Base-by-base conservation (phyloP, 495 filamentous ascomycete species). In the Polyplosphaeria fusca region DNA sequence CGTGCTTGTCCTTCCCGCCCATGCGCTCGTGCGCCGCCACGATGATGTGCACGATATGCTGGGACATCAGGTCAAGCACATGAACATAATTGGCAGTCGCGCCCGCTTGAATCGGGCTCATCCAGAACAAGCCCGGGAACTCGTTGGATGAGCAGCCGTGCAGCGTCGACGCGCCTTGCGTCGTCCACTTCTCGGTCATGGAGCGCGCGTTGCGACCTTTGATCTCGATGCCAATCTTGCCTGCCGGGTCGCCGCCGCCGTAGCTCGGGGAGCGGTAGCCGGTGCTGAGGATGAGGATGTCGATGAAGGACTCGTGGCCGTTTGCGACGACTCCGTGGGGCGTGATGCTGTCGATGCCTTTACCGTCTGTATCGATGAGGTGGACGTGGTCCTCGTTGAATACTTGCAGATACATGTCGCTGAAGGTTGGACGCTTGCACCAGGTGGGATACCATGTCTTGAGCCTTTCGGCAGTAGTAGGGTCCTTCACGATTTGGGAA, bases 291-390 rank as follows among this genome's bases (percentile, higher is more conserved):
- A 81, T 67, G 42, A 82, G 63, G 43, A 80, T 35, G 67, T 81
- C 79, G 20, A 80, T 57, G 0, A 70, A 67, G 52, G 75, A 70
- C 23, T 73, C 70, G 41, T 66, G 52, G 28, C 67, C 74, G 25
- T 58, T 67, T 20, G 69, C 69, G 0, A 78, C 70, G 23, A 81
- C 51, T 2, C 70, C 71, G 14, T 47, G 49, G 9, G 58, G 37
- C 3, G 74, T 77, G 2, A 75, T 53, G 27, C 71, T 52, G 19
- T 74, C 71, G 9, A 77, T 47, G 18, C 79, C 76, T 61, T 73
- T 74, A n/a, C 78, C 79, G 30, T 76, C 68, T 2, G 79, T 82
- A 64, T 81, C 77, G 27, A 82, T 61, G 12, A 82, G 73, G 2
- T 53, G 45, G 19, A 71, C 69, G 27, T 70, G 58, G 1, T 35